phyloP scores from a whole-genome alignment of 495 filamentous ascomycete genomes.

The Aspergillus indologenus region DNA sequence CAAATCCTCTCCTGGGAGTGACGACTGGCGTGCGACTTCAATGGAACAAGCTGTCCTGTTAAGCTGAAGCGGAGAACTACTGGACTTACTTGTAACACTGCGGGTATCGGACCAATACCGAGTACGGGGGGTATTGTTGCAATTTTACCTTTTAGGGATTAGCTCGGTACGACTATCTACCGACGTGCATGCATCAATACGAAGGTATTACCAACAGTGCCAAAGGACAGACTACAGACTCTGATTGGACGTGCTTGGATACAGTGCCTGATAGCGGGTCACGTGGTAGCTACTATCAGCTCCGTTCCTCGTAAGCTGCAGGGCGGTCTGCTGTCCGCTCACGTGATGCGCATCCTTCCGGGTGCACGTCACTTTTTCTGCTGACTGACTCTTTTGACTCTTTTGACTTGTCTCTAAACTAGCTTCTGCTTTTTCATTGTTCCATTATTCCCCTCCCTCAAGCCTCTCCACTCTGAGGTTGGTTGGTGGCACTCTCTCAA shows the following conservation, averaged over 20 bases:
- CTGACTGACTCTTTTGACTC: neutral
- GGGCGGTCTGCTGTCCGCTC: slow-evolving; percentile 7
- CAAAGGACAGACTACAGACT: slow-evolving; percentile 39
- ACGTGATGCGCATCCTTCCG: slow-evolving; percentile 27
- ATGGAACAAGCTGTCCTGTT: slow-evolving; percentile 29
- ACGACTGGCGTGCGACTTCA: slow-evolving; percentile 9
- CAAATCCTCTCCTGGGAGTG: slow-evolving; percentile 3
- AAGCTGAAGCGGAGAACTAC: slow-evolving; percentile 8
- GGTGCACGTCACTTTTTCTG: slow-evolving; percentile 31
- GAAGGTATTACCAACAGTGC: slow-evolving; percentile 22
- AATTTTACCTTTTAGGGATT: neutral
- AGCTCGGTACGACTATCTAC: slow-evolving; percentile 13
- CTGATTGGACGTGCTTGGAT: slow-evolving; percentile 28
- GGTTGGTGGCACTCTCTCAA: neutral
- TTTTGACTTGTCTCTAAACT: neutral
- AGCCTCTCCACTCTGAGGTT: neutral
- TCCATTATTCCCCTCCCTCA: neutral
- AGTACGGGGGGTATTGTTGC: neutral
- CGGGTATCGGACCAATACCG: neutral
- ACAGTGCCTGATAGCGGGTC: slow-evolving; percentile 10
- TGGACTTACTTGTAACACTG: no score
- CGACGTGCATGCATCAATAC: slow-evolving; percentile 9
- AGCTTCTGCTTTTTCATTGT: neutral
- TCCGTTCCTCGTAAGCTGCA: no score
- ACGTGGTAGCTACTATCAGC: slow-evolving; percentile 10